Evolutionary conservation across 345 rosid species (phyloP).

Genomic region (Acer saccharum): DNA sequence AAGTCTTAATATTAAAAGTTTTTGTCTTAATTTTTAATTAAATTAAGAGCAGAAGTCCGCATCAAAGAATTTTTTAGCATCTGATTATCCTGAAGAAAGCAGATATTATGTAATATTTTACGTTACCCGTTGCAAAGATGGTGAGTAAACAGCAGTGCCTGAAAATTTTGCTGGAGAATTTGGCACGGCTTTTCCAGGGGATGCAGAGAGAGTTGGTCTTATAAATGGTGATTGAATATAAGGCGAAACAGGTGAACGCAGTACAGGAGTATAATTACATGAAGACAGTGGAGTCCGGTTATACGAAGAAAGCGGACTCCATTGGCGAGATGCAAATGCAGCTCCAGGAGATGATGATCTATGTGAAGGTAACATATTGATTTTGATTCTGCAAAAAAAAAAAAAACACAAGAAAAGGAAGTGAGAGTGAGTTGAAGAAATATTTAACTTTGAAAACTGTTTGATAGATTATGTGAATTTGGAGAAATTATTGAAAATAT

Average conservation of each 20-base stretch:
- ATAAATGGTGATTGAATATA: slow-evolving; percentile 48
- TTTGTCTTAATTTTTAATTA: too few relatives aligned
- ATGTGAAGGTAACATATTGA: slow-evolving; percentile 46
- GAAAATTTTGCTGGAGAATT: slow-evolving; percentile 29
- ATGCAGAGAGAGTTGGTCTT: slow-evolving; percentile 47
- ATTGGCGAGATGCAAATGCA: slow-evolving; percentile 35
- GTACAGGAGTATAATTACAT: slow-evolving; percentile 38
- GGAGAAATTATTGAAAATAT: background rate
- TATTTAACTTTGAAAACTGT: background rate
- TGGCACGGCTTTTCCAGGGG: slow-evolving; percentile 42
- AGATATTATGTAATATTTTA: background rate
- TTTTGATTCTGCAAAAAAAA: slow-evolving; percentile 43
- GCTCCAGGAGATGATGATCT: slow-evolving; percentile 45
- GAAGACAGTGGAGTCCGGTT: slow-evolving; percentile 50
- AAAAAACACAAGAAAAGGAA: too few relatives aligned
- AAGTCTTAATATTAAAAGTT: too few relatives aligned
- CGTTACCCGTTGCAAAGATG: slow-evolving; percentile 42
- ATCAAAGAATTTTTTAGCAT: too few relatives aligned
- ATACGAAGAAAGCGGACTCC: slow-evolving; percentile 45
- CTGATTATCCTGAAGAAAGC: background rate
- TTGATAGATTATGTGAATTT: background rate
- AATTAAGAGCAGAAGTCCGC: too few relatives aligned
- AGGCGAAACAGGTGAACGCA: slow-evolving; percentile 57
- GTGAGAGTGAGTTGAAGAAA: background rate
- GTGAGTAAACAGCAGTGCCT: slow-evolving; percentile 18